These are phyloP conservation scores for Sechiopsis laciniata DNA, from an alignment of 306 rosid species.

Conservation along the genomic window DNA sequence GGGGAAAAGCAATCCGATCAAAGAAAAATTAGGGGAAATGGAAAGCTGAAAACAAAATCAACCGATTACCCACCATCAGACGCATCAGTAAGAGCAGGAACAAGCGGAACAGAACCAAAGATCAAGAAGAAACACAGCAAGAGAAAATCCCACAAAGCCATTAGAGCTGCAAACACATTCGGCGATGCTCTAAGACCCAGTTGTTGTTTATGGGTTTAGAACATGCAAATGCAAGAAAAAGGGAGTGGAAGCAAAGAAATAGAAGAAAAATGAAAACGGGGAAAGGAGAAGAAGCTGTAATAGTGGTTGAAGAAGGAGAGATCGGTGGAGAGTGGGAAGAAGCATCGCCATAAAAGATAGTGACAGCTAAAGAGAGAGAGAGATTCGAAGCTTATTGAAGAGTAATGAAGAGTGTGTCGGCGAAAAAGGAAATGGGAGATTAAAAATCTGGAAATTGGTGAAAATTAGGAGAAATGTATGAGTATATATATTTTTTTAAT, in stretches of 20 bases:
- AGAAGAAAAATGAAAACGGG: slow-evolving; percentile 8
- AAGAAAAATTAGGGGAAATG: too few species aligned
- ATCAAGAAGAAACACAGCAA: slow-evolving; percentile 33
- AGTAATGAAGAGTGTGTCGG: slow-evolving; percentile 37
- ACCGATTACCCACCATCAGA: slow-evolving; percentile 69
- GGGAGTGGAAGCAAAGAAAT: background rate
- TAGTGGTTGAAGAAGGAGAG: slow-evolving; percentile 33
- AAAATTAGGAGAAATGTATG: slow-evolving; percentile 11
- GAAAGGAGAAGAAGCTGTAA: slow-evolving; percentile 9
- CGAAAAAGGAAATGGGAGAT: slow-evolving; percentile 4
- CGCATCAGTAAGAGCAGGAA: slow-evolving; percentile 52
- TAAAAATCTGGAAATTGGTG: background rate
- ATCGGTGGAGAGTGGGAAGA: slow-evolving; percentile 40
- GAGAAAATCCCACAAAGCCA: slow-evolving; percentile 31
- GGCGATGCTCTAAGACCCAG: background rate
- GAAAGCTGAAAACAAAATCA: slow-evolving; percentile 17
- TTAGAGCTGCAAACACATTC: slow-evolving; percentile 30
- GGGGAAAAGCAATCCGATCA: background rate
- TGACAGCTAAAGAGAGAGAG: slow-evolving; percentile 34
- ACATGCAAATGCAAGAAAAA: slow-evolving; percentile 52
- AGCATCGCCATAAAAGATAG: slow-evolving; percentile 64
- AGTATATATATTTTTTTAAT: too few species aligned
- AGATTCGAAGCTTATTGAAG: slow-evolving; percentile 57
- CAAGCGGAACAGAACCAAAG: slow-evolving; percentile 33
- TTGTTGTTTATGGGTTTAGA: slow-evolving; percentile 32